phyloP scores from a whole-genome alignment of 2,329 filamentous ascomycete genomes.

The Diaporthe sp. region DNA sequence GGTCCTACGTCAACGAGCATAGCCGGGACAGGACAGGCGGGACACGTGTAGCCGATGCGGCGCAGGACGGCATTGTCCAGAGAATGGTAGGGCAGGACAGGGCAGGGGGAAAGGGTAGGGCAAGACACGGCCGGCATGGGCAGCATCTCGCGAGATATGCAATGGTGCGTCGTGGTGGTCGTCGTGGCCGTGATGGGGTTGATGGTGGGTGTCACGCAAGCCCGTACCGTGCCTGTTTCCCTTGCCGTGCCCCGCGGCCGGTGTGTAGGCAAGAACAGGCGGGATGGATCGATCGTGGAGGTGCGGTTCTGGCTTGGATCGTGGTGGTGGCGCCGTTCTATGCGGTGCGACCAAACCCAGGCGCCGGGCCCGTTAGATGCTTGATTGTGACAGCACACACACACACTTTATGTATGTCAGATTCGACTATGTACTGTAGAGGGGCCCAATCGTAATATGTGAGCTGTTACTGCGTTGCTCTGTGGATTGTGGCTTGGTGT shows the following conservation, averaged over 20 bases:
- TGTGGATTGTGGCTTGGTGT: constrained; percentile 17
- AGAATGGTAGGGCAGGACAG: neutral
- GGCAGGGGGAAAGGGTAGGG: neutral
- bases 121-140: constrained; percentile 11
- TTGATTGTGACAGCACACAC: constrained; percentile 29
- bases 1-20: constrained; percentile 34
- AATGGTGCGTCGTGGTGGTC: neutral
- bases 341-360: constrained; percentile 32
- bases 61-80: neutral
- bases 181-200: neutral
- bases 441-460: constrained; percentile 14
- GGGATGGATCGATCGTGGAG: constrained; percentile 32
- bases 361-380: constrained; percentile 21
- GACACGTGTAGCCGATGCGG: constrained; percentile 37
- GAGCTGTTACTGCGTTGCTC: constrained; percentile 14
- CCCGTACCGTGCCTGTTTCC: constrained; percentile 1
- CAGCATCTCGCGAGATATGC: constrained; percentile 17
- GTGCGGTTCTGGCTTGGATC: constrained; percentile 34
- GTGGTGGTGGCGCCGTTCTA: constrained; percentile 27
- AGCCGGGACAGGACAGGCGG: constrained; percentile 35
- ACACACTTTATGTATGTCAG: constrained; percentile 6
- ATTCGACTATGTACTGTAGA: constrained; percentile 7
- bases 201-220: constrained; percentile 28
- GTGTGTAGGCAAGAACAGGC: constrained; percentile 26
- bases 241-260: neutral